Conservation (phyloP, 2,329 filamentous ascomycete species). For the Chalaropsis ovoidea region DNA sequence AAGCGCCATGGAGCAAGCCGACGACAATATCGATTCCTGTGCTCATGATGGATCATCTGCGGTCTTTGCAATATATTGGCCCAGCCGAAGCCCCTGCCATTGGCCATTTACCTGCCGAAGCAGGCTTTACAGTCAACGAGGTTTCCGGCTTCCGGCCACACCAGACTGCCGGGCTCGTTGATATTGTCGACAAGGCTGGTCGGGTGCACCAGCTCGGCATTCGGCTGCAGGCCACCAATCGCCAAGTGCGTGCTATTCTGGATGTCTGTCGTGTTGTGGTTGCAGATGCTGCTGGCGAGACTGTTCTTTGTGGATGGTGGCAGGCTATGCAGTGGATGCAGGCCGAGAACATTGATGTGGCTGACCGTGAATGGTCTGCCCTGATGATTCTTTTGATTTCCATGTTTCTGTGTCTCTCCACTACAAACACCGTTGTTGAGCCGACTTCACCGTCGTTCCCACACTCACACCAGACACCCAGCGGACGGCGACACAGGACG, state of each 20-base stretch:
- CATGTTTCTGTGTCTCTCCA: slow-evolving; percentile 50
- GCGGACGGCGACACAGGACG: slow-evolving; percentile 33
- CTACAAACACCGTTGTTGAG: slow-evolving; percentile 28
- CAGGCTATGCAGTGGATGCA: slow-evolving; percentile 61
- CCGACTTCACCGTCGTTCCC: slow-evolving; percentile 24
- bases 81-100: slow-evolving; percentile 45
- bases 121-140: slow-evolving; percentile 40
- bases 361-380: slow-evolving; percentile 59
- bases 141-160: slow-evolving; percentile 50
- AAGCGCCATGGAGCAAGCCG: slow-evolving; percentile 64
- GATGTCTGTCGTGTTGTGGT: slow-evolving; percentile 55
- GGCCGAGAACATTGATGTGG: slow-evolving; percentile 37
- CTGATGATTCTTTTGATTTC: slow-evolving; percentile 54
- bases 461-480: slow-evolving; percentile 20
- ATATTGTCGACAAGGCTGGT: slow-evolving; percentile 53
- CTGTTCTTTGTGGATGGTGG: slow-evolving; percentile 60
- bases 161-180: slow-evolving; percentile 50
- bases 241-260: slow-evolving; percentile 52
- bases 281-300: slow-evolving; percentile 48
- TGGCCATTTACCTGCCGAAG: slow-evolving; percentile 37
- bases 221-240: slow-evolving; percentile 53
- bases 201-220: slow-evolving; percentile 57
- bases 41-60: slow-evolving; percentile 49
- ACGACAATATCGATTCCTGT: slow-evolving; percentile 56
- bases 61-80: slow-evolving; percentile 48